Conservation (phyloP, 805 yeast genomes). For the Sugiyamaella chiloensis region DNA sequence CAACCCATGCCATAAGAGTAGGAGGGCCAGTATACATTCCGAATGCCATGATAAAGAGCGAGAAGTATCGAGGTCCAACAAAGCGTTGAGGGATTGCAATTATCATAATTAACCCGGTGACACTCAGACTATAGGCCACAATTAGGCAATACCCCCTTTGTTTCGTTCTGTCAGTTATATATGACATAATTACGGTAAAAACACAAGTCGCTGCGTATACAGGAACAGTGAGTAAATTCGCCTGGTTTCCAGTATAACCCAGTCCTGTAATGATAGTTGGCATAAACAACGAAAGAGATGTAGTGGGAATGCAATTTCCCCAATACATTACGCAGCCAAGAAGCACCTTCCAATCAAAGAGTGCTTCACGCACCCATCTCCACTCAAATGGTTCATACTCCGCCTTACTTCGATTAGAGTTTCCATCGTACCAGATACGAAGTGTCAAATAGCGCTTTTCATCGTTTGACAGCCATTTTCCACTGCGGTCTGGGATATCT, state of each 20-base stretch:
- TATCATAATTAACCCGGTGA: neutral
- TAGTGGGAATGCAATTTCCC: slow-evolving; percentile 1
- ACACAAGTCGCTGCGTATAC: slow-evolving; percentile 2
- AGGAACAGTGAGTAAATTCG: neutral
- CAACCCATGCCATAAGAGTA: slow-evolving; percentile 10
- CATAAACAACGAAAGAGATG: slow-evolving; percentile 1
- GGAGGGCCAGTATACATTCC: slow-evolving; percentile 4
- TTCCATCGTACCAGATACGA: slow-evolving; percentile 3
- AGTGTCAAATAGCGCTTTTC: neutral
- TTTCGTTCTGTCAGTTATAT: neutral
- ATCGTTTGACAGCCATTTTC: neutral
- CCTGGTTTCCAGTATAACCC: neutral
- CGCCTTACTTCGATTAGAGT: neutral
- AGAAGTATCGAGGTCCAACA: slow-evolving; percentile 6
- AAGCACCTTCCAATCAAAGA: neutral
- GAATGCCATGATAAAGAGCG: neutral
- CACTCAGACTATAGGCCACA: neutral
- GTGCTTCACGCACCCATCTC: neutral
- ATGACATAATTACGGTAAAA: neutral
- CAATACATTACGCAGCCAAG: slow-evolving; percentile 1
- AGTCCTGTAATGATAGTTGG: slow-evolving; percentile 1
- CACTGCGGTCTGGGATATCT: slow-evolving; percentile 3
- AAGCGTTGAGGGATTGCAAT: neutral
- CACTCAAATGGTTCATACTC: slow-evolving; percentile 3
- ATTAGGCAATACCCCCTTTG: neutral